These are phyloP conservation scores for Ceratonia siliqua DNA, from an alignment of 306 rosid species.

Conservation along the genomic window DNA sequence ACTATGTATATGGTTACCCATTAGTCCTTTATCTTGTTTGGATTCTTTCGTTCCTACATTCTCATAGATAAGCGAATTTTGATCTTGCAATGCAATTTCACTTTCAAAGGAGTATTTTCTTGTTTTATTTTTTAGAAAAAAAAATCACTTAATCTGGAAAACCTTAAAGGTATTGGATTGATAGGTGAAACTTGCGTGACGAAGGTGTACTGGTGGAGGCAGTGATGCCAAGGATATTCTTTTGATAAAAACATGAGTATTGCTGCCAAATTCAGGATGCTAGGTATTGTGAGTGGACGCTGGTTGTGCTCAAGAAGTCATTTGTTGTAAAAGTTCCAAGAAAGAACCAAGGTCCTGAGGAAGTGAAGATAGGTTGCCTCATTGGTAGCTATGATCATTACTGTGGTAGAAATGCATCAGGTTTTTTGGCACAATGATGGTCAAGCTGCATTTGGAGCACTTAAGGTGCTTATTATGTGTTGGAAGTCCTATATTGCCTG, in stretches of 20 bases:
- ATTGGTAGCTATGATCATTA: neutral
- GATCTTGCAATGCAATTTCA: neutral
- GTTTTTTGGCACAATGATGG: neutral
- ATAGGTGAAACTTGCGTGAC: neutral
- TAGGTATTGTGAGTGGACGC: neutral
- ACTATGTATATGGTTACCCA: neutral
- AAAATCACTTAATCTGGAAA: neutral
- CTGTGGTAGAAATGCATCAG: neutral
- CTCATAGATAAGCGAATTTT: neutral
- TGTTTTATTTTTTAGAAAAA: neutral
- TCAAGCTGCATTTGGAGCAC: neutral
- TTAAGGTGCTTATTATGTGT: neutral
- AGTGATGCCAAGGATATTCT: neutral
- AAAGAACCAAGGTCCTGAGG: neutral
- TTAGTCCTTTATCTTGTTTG: neutral
- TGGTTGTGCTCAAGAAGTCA: neutral
- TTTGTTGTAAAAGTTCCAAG: neutral
- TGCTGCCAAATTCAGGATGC: neutral
- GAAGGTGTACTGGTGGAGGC: neutral
- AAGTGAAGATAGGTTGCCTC: conserved; percentile 1
- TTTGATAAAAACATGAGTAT: neutral
- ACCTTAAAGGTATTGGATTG: neutral
- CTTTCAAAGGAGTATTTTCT: neutral
- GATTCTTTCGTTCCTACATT: neutral
- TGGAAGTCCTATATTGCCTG: too few relatives aligned